A percentile compares a stretch with the other conserved stretches of the same genome.
phyloP scores from a whole-genome alignment of 208 protist genomes.

The Leishmania major region DNA sequence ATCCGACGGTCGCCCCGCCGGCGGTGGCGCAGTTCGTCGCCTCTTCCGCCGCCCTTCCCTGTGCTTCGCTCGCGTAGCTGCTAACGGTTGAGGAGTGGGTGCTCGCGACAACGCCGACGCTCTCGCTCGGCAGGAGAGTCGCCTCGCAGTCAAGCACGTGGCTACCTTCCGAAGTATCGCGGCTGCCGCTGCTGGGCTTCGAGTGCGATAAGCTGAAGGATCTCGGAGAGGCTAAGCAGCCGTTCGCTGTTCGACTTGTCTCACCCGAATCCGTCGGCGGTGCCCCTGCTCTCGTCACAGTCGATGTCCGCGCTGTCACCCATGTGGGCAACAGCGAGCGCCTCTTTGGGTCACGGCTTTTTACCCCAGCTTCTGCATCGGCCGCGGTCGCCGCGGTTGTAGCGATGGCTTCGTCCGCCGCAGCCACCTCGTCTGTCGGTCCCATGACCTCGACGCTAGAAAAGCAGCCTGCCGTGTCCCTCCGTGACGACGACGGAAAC shows the following conservation, averaged over 20 bases:
- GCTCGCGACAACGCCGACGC: not conserved
- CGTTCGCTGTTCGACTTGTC: not conserved
- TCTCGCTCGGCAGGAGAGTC: not conserved
- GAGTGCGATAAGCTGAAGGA: not conserved
- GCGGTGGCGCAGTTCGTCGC: not conserved
- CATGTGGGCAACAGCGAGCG: not conserved
- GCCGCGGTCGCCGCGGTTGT: not conserved
- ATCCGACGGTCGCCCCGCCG: not conserved
- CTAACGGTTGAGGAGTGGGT: not conserved
- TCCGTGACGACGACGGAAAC: conserved; percentile 7
- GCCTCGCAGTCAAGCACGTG: not conserved
- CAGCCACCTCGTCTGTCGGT: not conserved
- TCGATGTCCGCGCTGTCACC: not conserved
- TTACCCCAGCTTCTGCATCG: not conserved
- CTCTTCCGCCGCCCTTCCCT: not conserved
- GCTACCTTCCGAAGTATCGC: not conserved
- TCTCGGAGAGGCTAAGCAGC: not conserved
- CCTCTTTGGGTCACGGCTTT: not conserved
- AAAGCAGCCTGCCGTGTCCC: not conserved
- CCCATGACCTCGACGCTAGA: not conserved
- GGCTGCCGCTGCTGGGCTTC: not conserved
- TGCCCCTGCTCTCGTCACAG: not conserved
- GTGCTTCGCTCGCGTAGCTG: not conserved
- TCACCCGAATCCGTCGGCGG: not conserved
- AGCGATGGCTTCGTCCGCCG: not conserved